A percentile compares a stretch with the other conserved stretches of the same genome.
phyloP scores from a whole-genome alignment of 75 land plant genomes.

The Gnetum montanum region DNA sequence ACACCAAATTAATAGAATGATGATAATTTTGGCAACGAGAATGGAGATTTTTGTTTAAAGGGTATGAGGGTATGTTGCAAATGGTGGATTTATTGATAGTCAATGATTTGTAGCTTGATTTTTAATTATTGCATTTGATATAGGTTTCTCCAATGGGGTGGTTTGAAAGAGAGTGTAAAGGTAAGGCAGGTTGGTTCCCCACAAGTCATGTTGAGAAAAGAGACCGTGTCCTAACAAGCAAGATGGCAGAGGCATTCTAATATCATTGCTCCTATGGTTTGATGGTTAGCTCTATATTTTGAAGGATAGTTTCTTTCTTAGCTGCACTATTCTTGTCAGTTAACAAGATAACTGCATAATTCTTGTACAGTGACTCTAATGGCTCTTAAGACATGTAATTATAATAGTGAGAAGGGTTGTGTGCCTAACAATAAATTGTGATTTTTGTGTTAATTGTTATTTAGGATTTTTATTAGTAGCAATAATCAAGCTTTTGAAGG shows the following conservation, averaged over 20 bases:
- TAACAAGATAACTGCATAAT: neutral
- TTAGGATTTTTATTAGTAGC: neutral
- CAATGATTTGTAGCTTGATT: neutral
- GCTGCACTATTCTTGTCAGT: neutral
- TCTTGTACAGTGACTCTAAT: no score
- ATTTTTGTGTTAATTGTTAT: neutral
- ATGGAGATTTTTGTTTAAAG: no score
- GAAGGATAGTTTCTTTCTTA: neutral
- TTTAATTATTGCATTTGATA: neutral
- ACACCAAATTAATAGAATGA: no score
- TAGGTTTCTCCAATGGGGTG: slow-evolving; percentile 78
- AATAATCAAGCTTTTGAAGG: no score
- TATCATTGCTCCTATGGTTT: neutral
- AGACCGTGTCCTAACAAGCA: slow-evolving; percentile 88
- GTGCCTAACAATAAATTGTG: neutral
- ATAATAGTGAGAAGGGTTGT: neutral
- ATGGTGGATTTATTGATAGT: no score
- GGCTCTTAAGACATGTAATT: slow-evolving; percentile 1
- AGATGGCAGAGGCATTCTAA: slow-evolving; percentile 44
- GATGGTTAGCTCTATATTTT: neutral
- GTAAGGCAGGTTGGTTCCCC: slow-evolving; percentile 92
- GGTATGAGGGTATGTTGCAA: no score
- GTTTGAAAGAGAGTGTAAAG: slow-evolving; percentile 92
- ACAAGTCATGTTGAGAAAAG: slow-evolving; percentile 65
- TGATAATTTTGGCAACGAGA: no score